Evolutionary conservation across 371 early-diverging fungal genomes (phyloP).

Genomic region (Mucor mucedo): DNA sequence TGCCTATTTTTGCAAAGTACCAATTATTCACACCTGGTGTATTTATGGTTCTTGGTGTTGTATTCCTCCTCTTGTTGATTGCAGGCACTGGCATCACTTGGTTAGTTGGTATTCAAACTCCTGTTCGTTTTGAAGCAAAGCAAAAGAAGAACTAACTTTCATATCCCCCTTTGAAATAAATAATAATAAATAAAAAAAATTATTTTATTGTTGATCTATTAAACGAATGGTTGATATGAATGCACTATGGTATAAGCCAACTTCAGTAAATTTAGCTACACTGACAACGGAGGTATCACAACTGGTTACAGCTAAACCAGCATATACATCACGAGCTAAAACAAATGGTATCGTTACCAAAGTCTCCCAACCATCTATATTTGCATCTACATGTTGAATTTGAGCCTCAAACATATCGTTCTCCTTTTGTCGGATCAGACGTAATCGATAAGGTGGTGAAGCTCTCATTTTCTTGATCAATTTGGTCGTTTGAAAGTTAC

Average conservation of each 20-base stretch:
- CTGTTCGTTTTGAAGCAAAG: slow-evolving; percentile 52
- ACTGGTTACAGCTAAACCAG: slow-evolving; percentile 51
- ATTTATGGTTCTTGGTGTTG: slow-evolving; percentile 51
- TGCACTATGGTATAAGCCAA: slow-evolving; percentile 34
- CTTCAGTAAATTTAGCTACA: slow-evolving; percentile 51
- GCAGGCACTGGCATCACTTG: slow-evolving; percentile 49
- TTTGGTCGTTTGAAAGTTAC: slow-evolving; percentile 33
- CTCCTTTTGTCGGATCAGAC: slow-evolving; percentile 28
- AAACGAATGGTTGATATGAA: slow-evolving; percentile 20
- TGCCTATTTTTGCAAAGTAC: slow-evolving; percentile 56
- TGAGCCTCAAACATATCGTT: slow-evolving; percentile 22
- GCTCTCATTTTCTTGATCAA: slow-evolving; percentile 42
- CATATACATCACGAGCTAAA: slow-evolving; percentile 45
- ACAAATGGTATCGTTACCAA: slow-evolving; percentile 28
- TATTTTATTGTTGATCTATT: slow-evolving; percentile 25
- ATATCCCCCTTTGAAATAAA: slow-evolving; percentile 1
- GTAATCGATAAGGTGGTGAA: slow-evolving; percentile 45
- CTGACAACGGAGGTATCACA: slow-evolving; percentile 51
- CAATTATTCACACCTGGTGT: slow-evolving; percentile 55
- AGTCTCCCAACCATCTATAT: slow-evolving; percentile 32
- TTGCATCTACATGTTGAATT: slow-evolving; percentile 19
- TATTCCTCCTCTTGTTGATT: slow-evolving; percentile 44
- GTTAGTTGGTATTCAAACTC: slow-evolving; percentile 52
- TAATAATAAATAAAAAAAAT: background rate
- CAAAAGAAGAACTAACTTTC: slow-evolving; percentile 44